Conservation (phyloP, 2,329 filamentous ascomycete species). For the Trichoderma sp. region DNA sequence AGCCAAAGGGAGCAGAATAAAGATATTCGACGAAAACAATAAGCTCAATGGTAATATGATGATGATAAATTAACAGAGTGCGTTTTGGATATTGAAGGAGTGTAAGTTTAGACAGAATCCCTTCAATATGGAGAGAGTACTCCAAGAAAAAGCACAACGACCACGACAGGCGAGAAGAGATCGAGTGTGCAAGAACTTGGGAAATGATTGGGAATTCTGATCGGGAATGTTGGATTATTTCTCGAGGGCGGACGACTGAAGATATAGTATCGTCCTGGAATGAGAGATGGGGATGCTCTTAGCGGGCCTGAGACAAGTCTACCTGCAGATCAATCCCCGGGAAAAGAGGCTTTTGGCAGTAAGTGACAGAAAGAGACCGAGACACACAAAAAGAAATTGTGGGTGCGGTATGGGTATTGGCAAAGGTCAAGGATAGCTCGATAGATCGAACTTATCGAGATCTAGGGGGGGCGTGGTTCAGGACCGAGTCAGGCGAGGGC, state of each 20-base stretch:
- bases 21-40: not conserved
- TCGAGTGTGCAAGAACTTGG: constrained; percentile 18
- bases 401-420: constrained; percentile 25
- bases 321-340: constrained; percentile 35
- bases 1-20: not conserved
- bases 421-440: constrained; percentile 31
- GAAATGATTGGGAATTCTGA: constrained; percentile 26
- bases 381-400: constrained; percentile 36
- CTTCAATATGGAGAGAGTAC: constrained; percentile 17
- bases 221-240: constrained; percentile 35
- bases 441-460: constrained; percentile 29
- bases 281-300: constrained; percentile 33
- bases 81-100: constrained; percentile 18
- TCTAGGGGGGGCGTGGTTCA: constrained; percentile 4
- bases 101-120: constrained; percentile 15
- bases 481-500: constrained; percentile 13
- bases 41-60: not conserved
- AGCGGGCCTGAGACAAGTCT: constrained; percentile 35
- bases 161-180: constrained; percentile 19
- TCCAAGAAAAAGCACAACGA: constrained; percentile 18
- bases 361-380: constrained; percentile 31
- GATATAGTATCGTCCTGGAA: constrained; percentile 42
- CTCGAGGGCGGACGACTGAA: constrained; percentile 37
- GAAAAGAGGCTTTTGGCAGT: constrained; percentile 29
- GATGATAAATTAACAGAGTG: not conserved